Conservation (phyloP, 75 land plant species). For the Azolla pinnata region DNA sequence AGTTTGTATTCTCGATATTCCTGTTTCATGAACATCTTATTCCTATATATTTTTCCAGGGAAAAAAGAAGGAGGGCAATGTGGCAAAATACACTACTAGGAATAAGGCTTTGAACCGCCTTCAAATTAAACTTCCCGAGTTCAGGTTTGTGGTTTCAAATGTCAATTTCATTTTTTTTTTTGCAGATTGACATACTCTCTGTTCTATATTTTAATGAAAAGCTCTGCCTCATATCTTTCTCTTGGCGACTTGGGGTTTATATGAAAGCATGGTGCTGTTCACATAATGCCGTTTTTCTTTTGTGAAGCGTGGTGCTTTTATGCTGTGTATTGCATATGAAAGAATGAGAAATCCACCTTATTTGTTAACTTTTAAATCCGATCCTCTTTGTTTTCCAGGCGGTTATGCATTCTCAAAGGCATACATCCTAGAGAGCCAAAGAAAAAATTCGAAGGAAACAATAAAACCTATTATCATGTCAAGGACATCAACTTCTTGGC, state of each 20-base stretch:
- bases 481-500: slow-evolving; percentile 83
- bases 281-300: too few relatives aligned
- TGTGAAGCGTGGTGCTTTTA: too few relatives aligned
- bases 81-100: slow-evolving; percentile 81
- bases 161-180: too few relatives aligned
- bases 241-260: too few relatives aligned
- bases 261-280: too few relatives aligned
- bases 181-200: neutral
- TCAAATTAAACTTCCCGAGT: slow-evolving; percentile 54
- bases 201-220: neutral
- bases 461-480: slow-evolving; percentile 81
- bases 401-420: slow-evolving; percentile 82
- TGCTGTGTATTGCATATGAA: too few relatives aligned
- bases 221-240: neutral
- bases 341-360: too few relatives aligned
- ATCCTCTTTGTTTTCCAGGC: slow-evolving; percentile 33
- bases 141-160: too few relatives aligned
- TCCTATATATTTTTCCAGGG: slow-evolving; percentile 36
- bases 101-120: slow-evolving; percentile 64
- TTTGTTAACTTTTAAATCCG: too few relatives aligned
- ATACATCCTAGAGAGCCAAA: slow-evolving; percentile 87
- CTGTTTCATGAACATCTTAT: too few relatives aligned
- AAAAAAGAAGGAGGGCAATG: slow-evolving; percentile 90
- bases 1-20: too few relatives aligned
- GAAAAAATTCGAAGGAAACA: slow-evolving; percentile 87